Base-by-base conservation (phyloP, 1,284 basidiomycete species). In the Moesziomyces antarcticus region DNA sequence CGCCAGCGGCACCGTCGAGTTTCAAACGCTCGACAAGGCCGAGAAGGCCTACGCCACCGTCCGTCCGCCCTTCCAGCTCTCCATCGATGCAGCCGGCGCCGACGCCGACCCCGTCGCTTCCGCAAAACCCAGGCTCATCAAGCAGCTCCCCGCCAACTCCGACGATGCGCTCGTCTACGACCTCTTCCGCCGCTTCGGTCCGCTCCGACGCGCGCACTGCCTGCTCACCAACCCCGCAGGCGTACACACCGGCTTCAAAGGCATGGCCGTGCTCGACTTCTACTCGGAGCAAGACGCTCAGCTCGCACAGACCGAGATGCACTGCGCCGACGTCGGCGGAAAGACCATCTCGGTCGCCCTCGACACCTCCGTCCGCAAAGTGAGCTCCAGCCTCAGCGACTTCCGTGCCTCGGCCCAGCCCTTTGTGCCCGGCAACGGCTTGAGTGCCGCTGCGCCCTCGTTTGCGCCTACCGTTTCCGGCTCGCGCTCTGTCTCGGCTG, bases 11-110 rank as follows among this genome's bases (percentile, higher is more conserved):
- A 80, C 77, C 11, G 69, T 82, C 46, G 77, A 82, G 48, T 82
- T 82, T 50, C 77, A 82, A 48, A 62, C 70, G 3, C 64, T 82
- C 14, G 64, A 75, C 30, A 80, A 77, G 53, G 78, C 80, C 7
- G 79, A 82, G 48, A 75, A 71, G 55, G 80, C 80, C 0, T 78
- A 77, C 30, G 79, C 80, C 14, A 80, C 61, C 40, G 64, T 80
- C 24, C 56, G 65, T 14, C 47, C 59, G 37, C 65, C 66, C 18
- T 65, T 77, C 33, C 49, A 59, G 14, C 73, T 80, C 14, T 50
- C 60, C 47, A 66, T 80, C 40, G 33, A 57, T 21, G 43, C 62
- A 13, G 66, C 72, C 9, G 2, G 11, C 45, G 52, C 62, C 2
- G 6, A 44, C 5, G 37, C 49, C 14, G 78, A 82, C 24, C 78